phyloP scores from a whole-genome alignment of 2,329 filamentous ascomycete species.

The Bimuria novae-zelandiae region DNA sequence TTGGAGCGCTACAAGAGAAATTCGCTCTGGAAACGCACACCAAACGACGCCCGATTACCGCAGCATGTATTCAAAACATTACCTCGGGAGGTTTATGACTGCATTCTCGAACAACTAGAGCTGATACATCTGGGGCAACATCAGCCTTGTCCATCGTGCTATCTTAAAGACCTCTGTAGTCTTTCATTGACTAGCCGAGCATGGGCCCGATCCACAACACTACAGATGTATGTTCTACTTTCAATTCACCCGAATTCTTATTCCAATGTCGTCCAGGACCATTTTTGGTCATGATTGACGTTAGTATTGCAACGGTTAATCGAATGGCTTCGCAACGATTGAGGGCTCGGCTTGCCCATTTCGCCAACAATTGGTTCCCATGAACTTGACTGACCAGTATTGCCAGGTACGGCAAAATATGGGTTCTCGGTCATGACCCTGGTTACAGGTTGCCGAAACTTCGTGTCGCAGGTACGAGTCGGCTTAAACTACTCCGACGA shows the following conservation, averaged over 20 bases:
- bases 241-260: conserved; percentile 8
- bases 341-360: too few species aligned
- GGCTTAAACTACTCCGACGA: conserved; percentile 59
- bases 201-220: conserved; percentile 60
- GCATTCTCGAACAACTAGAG: conserved; percentile 58
- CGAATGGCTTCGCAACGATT: too few species aligned
- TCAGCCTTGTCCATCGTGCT: conserved; percentile 57
- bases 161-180: conserved; percentile 58
- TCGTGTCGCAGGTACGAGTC: conserved; percentile 54
- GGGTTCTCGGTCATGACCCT: conserved; percentile 53
- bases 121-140: conserved; percentile 45
- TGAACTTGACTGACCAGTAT: conserved; percentile 10
- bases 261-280: too few species aligned
- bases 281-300: too few species aligned
- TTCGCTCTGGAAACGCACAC: conserved; percentile 37
- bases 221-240: conserved; percentile 56
- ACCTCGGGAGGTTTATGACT: conserved; percentile 60
- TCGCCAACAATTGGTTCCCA: too few species aligned
- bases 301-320: too few species aligned
- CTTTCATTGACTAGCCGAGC: conserved; percentile 59
- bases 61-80: conserved; percentile 51
- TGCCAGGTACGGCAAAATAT: conserved; percentile 55
- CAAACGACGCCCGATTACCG: conserved; percentile 22
- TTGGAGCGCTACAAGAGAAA: conserved; percentile 37
- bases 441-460: conserved; percentile 37